A percentile compares a stretch with the other conserved stretches of the same genome.
These are phyloP conservation scores for Pyrrhoderma lamaoense DNA, from an alignment of 1,284 basidiomycete species.

Conservation along the genomic window DNA sequence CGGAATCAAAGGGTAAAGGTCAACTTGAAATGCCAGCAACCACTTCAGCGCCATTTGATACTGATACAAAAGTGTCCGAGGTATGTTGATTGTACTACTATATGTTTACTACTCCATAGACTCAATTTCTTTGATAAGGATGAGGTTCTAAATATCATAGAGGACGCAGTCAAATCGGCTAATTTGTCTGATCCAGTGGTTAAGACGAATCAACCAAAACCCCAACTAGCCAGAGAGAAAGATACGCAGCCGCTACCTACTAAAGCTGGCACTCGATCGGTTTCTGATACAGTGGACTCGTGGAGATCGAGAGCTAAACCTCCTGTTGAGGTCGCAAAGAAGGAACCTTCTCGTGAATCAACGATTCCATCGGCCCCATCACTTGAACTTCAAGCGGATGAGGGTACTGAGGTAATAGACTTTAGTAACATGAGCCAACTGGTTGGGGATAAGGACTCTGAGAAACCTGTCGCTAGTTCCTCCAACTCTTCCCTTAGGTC, in stretches of 20 bases:
- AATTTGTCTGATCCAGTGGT: neutral
- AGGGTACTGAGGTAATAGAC: conserved; percentile 67
- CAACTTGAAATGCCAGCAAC: neutral
- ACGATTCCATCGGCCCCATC: conserved; percentile 11
- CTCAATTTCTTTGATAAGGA: conserved; percentile 7
- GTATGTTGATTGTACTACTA: conserved; percentile 5
- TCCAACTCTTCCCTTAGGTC: neutral
- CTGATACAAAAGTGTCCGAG: conserved; percentile 18
- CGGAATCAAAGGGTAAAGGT: conserved; percentile 21
- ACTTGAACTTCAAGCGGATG: conserved; percentile 33
- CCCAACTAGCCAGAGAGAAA: neutral
- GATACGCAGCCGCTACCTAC: neutral
- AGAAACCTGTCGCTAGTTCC: neutral
- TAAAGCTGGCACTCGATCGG: conserved; percentile 4
- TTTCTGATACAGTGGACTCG: conserved; percentile 37
- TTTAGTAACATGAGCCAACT: conserved; percentile 70
- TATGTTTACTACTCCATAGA: neutral
- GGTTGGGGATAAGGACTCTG: conserved; percentile 34
- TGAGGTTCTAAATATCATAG: conserved; percentile 17
- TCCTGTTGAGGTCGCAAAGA: conserved; percentile 23
- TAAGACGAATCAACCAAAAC: neutral
- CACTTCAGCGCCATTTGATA: neutral
- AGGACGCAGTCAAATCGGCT: conserved; percentile 13
- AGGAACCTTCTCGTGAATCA: conserved; percentile 9
- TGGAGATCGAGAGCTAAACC: conserved; percentile 57